Conservation (phyloP, 2,329 filamentous ascomycete species). For the Rhinocladiella mackenziei region DNA sequence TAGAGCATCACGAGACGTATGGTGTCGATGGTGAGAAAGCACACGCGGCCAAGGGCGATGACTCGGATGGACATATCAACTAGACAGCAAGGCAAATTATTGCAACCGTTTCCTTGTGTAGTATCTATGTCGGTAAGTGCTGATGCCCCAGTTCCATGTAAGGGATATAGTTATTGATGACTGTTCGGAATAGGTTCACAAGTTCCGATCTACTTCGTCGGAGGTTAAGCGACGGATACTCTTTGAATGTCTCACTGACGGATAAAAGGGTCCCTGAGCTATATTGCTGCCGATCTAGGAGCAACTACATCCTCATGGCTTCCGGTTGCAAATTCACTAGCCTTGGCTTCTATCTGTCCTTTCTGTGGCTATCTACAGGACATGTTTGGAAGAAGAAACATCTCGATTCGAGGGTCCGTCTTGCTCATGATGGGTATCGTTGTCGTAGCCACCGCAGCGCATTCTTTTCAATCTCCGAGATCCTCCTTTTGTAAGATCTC, state of each 20-base stretch:
- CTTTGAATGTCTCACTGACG: constrained; percentile 51
- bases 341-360: constrained; percentile 20
- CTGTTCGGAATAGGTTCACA: constrained; percentile 50
- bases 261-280: constrained; percentile 13
- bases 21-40: not conserved
- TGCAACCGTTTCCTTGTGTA: constrained; percentile 3
- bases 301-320: constrained; percentile 16
- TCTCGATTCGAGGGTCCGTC: constrained; percentile 16
- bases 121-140: constrained; percentile 8
- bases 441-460: constrained; percentile 22
- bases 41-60: not conserved
- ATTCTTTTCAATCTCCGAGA: constrained; percentile 17
- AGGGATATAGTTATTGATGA: constrained; percentile 40
- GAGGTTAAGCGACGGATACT: constrained; percentile 41
- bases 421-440: constrained; percentile 17
- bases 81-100: constrained; percentile 1
- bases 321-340: constrained; percentile 19
- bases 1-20: not conserved
- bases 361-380: constrained; percentile 25
- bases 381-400: constrained; percentile 21
- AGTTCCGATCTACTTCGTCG: constrained; percentile 25
- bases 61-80: constrained; percentile 4
- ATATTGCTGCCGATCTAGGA: constrained; percentile 18
- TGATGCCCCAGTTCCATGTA: too few relatives aligned
- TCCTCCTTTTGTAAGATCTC: constrained; percentile 21